phyloP scores from a whole-genome alignment of 2,329 filamentous ascomycete species.

The Rhinocladiella similis region DNA sequence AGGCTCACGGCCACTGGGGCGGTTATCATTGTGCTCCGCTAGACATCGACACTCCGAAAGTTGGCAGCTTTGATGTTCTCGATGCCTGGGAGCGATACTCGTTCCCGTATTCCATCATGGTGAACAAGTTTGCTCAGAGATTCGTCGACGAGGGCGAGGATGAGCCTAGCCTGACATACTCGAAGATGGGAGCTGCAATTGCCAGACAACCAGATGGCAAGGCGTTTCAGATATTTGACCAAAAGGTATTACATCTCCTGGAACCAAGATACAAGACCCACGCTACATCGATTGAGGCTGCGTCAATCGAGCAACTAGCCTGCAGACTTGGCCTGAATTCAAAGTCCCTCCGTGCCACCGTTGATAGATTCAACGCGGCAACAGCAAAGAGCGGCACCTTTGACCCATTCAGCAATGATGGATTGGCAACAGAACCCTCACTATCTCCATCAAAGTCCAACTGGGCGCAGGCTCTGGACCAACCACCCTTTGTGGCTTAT shows the following conservation, averaged over 20 bases:
- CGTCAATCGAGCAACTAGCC: background rate
- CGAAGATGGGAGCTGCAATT: background rate
- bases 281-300: conserved; percentile 31
- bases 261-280: conserved; percentile 60
- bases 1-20: background rate
- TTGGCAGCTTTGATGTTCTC: background rate
- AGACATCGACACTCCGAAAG: background rate
- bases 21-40: conserved; percentile 1
- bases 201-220: background rate
- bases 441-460: conserved; percentile 61
- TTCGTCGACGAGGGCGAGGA: conserved; percentile 6
- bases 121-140: background rate
- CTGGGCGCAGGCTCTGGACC: conserved; percentile 60
- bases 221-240: conserved; percentile 17
- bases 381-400: conserved; percentile 48
- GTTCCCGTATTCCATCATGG: conserved; percentile 4
- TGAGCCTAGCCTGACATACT: background rate
- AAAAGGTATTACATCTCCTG: conserved; percentile 52
- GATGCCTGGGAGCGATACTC: conserved; percentile 3
- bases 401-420: conserved; percentile 62
- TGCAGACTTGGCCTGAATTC: background rate
- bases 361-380: conserved; percentile 59
- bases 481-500: conserved; percentile 61
- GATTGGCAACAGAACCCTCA: conserved; percentile 60
- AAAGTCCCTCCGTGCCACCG: conserved; percentile 40